These are phyloP conservation scores for Phytophthora chlamydospora DNA, from an alignment of 352 stramenopile genomes.

Conservation along the genomic window DNA sequence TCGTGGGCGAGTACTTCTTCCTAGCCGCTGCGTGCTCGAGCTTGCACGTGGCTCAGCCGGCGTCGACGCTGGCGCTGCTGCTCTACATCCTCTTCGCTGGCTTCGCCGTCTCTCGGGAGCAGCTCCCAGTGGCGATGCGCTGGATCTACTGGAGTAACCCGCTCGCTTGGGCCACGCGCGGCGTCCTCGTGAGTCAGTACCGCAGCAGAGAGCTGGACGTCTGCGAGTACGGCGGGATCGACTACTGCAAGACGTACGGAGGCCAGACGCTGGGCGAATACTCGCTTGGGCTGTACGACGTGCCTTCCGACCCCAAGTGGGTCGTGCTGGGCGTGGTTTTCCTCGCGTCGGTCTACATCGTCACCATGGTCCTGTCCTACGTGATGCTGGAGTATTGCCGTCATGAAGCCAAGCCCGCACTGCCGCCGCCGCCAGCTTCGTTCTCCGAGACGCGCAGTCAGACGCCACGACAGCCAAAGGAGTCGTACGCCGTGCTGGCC, in stretches of 20 bases:
- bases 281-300: slow-evolving; percentile 42
- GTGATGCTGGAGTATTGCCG: slow-evolving; percentile 45
- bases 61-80: slow-evolving; percentile 46
- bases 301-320: slow-evolving; percentile 50
- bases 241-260: slow-evolving; percentile 48
- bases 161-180: slow-evolving; percentile 49
- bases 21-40: slow-evolving; percentile 38
- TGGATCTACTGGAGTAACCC: slow-evolving; percentile 76
- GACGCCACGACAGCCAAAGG: slow-evolving; percentile 27
- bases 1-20: slow-evolving; percentile 52
- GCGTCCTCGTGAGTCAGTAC: slow-evolving; percentile 56
- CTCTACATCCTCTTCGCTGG: slow-evolving; percentile 57
- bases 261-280: slow-evolving; percentile 43
- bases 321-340: slow-evolving; percentile 40
- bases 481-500: slow-evolving; percentile 46
- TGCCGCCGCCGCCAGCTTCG: slow-evolving; percentile 13
- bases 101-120: slow-evolving; percentile 46
- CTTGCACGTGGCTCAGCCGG: slow-evolving; percentile 49
- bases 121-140: slow-evolving; percentile 41
- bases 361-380: slow-evolving; percentile 41
- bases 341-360: slow-evolving; percentile 33
- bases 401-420: slow-evolving; percentile 24
- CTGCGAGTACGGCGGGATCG: slow-evolving; percentile 43
- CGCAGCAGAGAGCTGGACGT: slow-evolving; percentile 35
- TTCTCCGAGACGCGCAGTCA: slow-evolving; percentile 12